Base-by-base conservation (phyloP, 345 rosid genomes). In the Streptanthus diversifolius region DNA sequence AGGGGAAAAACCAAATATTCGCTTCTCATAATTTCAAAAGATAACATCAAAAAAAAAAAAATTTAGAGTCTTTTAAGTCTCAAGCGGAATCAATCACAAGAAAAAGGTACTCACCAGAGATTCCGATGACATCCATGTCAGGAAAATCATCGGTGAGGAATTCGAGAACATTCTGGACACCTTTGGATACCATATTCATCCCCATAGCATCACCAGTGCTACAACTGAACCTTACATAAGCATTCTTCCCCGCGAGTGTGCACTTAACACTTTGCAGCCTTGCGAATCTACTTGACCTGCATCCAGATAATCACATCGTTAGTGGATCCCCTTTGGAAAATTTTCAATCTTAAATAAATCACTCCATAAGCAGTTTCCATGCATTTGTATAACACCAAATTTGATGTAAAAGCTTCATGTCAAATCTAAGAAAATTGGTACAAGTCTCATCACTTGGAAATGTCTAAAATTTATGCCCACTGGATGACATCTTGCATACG, bases 191-290 rank as follows among this genome's bases (percentile, higher is more conserved):
- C 98, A 92, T 92, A 83, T 92, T 92, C 98, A 92, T 92, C 72
- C 98, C 98, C 98, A 92, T 92, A 8, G 98, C 98, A 59, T 92
- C 98, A 17, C 98, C 98, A 0, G 98, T 92, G 78, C 92, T 77
- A 72, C 95, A 88, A 41, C 81, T 67, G 71, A 92, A 92, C 76
- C 98, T 85, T 21, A 80, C 80, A 64, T 86, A 90, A 9, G 91
- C 87, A 79, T 90, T 90, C 87, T 84, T 90, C n/a, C 98, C 98
- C 0, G 95, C 93, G n/a, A 90, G 58, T 11, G 88, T 40, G 43
- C 96, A 88, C 54, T 79, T 63, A 22, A 90, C 78, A 35, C 79
- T 56, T 73, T 88, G 96, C 30, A 92, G 83, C 82, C 86, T 86
- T 0, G 83, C 95, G 15, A 88, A 92, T 75, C 96, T 81, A 64